Percentiles rank a stretch among this genome's conserved stretches.
phyloP scores from a whole-genome alignment of 1,284 basidiomycete genomes.

The Rhodotorula sp. region DNA sequence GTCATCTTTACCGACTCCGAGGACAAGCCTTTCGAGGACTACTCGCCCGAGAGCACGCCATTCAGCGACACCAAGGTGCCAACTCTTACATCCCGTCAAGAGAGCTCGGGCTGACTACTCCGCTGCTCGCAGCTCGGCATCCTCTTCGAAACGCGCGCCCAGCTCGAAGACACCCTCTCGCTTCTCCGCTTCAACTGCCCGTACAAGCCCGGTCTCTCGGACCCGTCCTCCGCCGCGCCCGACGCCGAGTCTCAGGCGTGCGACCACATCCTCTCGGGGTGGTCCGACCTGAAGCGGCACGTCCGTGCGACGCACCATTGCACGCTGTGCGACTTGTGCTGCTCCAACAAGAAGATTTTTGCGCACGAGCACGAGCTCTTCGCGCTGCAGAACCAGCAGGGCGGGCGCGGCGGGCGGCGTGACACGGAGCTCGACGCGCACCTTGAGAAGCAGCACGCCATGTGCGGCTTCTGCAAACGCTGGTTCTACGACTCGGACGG shows the following conservation, averaged over 20 bases:
- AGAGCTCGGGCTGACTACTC: neutral
- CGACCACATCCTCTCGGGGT: slow-evolving; percentile 68
- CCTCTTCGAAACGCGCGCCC: slow-evolving; percentile 84
- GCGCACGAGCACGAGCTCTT: slow-evolving; percentile 92
- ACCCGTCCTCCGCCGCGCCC: slow-evolving; percentile 6
- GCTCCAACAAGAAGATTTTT: slow-evolving; percentile 90
- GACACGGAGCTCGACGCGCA: slow-evolving; percentile 65
- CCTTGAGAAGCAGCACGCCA: slow-evolving; percentile 62
- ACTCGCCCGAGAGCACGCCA: slow-evolving; percentile 59
- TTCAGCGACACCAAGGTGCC: slow-evolving; percentile 67
- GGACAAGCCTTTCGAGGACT: slow-evolving; percentile 62
- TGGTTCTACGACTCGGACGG: slow-evolving; percentile 91
- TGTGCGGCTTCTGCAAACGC: slow-evolving; percentile 88
- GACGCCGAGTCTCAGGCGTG: slow-evolving; percentile 53
- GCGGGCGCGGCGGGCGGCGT: neutral
- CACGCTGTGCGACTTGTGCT: slow-evolving; percentile 85
- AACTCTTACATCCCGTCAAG: neutral
- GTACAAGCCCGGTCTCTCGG: slow-evolving; percentile 30
- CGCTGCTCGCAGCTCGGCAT: slow-evolving; percentile 61
- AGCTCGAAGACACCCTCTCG: slow-evolving; percentile 91
- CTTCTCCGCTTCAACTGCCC: slow-evolving; percentile 68
- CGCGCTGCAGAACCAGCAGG: slow-evolving; percentile 53
- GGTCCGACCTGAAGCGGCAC: slow-evolving; percentile 85
- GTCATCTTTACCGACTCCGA: slow-evolving; percentile 76
- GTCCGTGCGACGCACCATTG: slow-evolving; percentile 72